Evolutionary conservation across 352 stramenopile species (phyloP), one percentile per base, ranked within the genome.

Genomic region (Pythium vanterpoolii): DNA sequence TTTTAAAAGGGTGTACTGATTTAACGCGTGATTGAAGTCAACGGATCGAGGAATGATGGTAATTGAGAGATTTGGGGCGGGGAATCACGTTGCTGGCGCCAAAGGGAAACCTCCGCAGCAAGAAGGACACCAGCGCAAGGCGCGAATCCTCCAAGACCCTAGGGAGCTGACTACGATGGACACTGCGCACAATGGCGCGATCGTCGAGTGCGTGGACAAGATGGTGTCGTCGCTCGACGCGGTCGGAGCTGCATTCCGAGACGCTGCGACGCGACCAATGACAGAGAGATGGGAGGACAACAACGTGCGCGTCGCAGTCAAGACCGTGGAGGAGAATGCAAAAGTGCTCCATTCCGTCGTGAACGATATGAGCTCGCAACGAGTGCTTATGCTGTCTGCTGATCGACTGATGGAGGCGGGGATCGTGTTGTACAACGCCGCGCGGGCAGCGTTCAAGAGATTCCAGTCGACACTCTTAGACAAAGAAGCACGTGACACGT

Each of bases 361-460:
- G 33, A 39, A 50, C 34, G 34, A 26, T 10, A 57, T 76, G 11
- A 26, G 42, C 5, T 51, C 49, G 1, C 72, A 75, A 6, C 60
- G 71, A 7, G 57, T 80, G 2, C 38, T 83, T 10, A 48, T 72
- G 28, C 27, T 83, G 1, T 62, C 68, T 1, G 62, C 57, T 1
- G 38, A 56, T 5, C 42, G 73, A 18, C 31, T 93, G 14, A 89
- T 90, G 76, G 74, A 87, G 30, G 61, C 60, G 23, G 83, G 83
- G 4, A 71, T 90, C 38, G 59, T 75, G n/a, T 54, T 93, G 3
- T 93, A 93, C 46, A 93, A 93, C 28, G 72, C 68, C 9, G 78
- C 83, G 11, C 59, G 83, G 30, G 60, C 48, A 51, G 61, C 73
- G 36, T 62, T 83, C 14, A 83, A 69, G 55, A 57, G 51, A 26